Base-by-base conservation (phyloP, 23 red algal genomes). In the Gracilaria domingensis region DNA sequence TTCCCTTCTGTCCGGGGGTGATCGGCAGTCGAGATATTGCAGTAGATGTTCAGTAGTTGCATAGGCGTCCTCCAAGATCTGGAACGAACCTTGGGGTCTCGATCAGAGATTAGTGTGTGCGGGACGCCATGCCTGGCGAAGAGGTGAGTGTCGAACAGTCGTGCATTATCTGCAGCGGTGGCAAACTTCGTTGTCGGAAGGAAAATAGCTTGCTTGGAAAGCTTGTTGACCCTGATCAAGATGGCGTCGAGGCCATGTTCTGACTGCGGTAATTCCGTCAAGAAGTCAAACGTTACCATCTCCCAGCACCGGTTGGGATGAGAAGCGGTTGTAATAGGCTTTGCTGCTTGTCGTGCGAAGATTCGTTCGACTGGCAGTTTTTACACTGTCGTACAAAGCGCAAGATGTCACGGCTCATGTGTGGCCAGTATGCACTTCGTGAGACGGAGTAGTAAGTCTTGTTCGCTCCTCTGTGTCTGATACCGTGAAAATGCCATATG, bases 291-390 rank as follows among this genome's bases (percentile, higher is more conserved):
- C 7, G 21, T 88, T 4, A 88, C 47, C 23, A 77, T 12, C 13
- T 75, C 48, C 66, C 64, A 88, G 36, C 84, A 88, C 18, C 66
- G 29, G 24, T 55, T 62, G 23, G 40, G 66, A 86, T 70, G 7
- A 7, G 7, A 8, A 48, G 84, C 6, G 84, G 66, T 24, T 77
- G 67, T 9, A 77, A 0, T 21, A 59, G 42, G 73, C 48, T 20
- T n/a, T 55, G 45, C 44, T 12, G 25, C 7, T 47, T 30, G 7
- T 34, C 12, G 1, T 17, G 0, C 0, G n/a, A 21, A 4, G n/a
- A 1, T 45, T 76, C 58, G 51, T 88, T 88, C 12, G 29, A 21
- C 45, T 88, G 66, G 44, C 12, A 76, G 16, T 28, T n/a, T 34
- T 50, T 0, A 64, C 86, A 79, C 2, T 30, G 44, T 4, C 37